These are phyloP conservation scores for Dioscorea alata DNA, from an alignment of 106 monocot genomes.

Conservation along the genomic window DNA sequence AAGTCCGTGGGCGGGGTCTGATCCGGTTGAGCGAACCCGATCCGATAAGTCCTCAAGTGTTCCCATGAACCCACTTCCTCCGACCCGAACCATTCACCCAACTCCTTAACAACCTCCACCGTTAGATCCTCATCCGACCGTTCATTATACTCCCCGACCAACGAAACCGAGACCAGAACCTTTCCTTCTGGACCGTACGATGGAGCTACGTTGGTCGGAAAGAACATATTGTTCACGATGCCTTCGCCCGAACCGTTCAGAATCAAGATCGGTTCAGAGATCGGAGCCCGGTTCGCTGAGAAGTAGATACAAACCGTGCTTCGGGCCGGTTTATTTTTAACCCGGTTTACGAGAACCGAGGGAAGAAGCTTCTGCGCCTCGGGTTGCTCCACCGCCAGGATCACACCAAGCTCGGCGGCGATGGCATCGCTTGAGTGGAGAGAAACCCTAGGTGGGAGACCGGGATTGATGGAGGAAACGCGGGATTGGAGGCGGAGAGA, in stretches of 20 bases:
- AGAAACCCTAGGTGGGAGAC: conserved; percentile 10
- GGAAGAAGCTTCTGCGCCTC: conserved; percentile 53
- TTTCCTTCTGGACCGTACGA: conserved; percentile 73
- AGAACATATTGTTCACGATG: conserved; percentile 97
- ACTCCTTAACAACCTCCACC: conserved; percentile 53
- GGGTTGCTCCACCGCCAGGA: conserved; percentile 81
- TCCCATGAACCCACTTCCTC: conserved; percentile 51
- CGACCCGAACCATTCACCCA: conserved; percentile 72
- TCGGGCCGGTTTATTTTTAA: conserved; percentile 8
- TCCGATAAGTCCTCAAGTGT: conserved; percentile 79
- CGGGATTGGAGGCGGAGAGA: conserved; percentile 44
- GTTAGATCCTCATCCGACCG: conserved; percentile 53
- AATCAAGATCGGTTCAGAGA: conserved; percentile 68
- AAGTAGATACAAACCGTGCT: conserved; percentile 85
- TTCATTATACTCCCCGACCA: conserved; percentile 34
- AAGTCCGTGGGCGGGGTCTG: conserved; percentile 80
- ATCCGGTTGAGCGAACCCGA: conserved; percentile 86
- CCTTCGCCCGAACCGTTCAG: conserved; percentile 85
- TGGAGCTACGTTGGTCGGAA: conserved; percentile 74
- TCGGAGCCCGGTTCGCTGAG: conserved; percentile 49
- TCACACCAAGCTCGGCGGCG: conserved; percentile 41
- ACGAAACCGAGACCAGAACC: conserved; percentile 75
- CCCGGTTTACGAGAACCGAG: not conserved
- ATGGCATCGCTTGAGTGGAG: conserved; percentile 38
- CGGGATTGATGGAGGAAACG: conserved; percentile 18